Conservation (phyloP, 345 rosid species). For the Punica granatum region DNA sequence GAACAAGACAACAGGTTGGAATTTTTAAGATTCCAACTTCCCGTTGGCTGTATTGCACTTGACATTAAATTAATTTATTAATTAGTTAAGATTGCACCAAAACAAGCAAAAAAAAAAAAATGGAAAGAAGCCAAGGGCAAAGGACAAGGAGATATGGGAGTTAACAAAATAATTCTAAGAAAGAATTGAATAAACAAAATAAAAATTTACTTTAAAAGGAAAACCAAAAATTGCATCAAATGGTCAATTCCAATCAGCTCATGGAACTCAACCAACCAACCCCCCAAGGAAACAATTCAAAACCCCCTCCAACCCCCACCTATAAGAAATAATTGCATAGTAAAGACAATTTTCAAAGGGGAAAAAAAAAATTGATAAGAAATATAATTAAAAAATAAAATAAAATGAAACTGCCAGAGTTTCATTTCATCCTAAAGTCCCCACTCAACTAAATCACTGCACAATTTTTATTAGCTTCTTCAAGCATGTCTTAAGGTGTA, state of each 20-base stretch:
- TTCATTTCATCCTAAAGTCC: neutral
- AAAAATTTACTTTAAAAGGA: neutral
- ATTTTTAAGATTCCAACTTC: neutral
- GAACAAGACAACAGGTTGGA: neutral
- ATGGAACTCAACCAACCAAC: slow-evolving; percentile 18
- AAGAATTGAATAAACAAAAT: neutral
- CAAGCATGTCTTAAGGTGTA: slow-evolving; percentile 31
- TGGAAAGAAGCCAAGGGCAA: neutral
- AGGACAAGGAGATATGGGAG: neutral
- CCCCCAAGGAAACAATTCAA: slow-evolving; percentile 14
- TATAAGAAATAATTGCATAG: neutral
- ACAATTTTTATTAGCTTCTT: neutral
- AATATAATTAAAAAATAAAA: neutral
- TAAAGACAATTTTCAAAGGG: neutral
- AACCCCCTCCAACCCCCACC: neutral
- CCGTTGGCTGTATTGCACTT: neutral
- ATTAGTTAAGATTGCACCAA: too few species aligned
- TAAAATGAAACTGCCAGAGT: neutral
- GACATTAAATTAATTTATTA: too few species aligned
- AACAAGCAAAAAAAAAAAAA: too few species aligned
- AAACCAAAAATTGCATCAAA: slow-evolving; percentile 6
- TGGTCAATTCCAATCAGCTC: slow-evolving; percentile 31
- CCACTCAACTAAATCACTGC: neutral
- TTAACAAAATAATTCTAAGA: too few species aligned
- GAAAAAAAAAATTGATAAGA: too few species aligned